Evolutionary conservation across 495 filamentous ascomycete species (phyloP).

Genomic region (Ramalina intermedia): DNA sequence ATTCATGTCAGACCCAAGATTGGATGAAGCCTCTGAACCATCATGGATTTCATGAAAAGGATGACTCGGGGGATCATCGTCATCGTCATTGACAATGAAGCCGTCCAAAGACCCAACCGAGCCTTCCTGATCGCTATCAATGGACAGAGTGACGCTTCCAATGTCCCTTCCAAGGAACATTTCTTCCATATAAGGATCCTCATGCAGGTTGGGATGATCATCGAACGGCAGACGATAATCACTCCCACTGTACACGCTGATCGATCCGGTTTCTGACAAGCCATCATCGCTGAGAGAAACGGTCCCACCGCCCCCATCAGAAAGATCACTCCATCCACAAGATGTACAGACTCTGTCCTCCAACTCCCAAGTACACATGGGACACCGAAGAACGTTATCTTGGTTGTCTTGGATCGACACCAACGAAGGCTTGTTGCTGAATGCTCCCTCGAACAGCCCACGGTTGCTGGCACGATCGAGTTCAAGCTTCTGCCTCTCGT

Average conservation of each 20-base stretch:
- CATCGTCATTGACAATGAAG: conserved; percentile 28
- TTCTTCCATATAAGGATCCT: background rate
- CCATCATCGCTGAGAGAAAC: conserved; percentile 2
- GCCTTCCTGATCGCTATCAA: conserved; percentile 16
- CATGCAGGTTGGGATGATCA: background rate
- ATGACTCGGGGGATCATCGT: background rate
- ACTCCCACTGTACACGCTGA: background rate
- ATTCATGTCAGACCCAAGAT: too few relatives aligned
- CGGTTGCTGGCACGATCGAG: conserved; percentile 25
- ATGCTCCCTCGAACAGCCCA: background rate
- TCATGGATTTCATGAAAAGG: conserved; percentile 3
- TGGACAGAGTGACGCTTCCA: background rate
- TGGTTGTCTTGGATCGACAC: conserved; percentile 39
- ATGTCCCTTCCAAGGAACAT: background rate
- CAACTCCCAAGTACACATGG: conserved; percentile 50
- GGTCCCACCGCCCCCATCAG: background rate
- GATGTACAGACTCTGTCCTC: conserved; percentile 38
- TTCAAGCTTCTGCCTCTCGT: conserved; percentile 38
- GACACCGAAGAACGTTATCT: conserved; percentile 51
- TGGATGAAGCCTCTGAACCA: background rate
- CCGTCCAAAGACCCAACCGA: conserved; percentile 25
- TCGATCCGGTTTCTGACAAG: background rate
- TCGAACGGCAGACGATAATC: background rate
- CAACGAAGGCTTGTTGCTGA: background rate
- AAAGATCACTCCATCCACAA: conserved; percentile 27